These are phyloP conservation scores for Terfezia boudieri DNA, from an alignment of 495 filamentous ascomycete species.

Conservation along the genomic window DNA sequence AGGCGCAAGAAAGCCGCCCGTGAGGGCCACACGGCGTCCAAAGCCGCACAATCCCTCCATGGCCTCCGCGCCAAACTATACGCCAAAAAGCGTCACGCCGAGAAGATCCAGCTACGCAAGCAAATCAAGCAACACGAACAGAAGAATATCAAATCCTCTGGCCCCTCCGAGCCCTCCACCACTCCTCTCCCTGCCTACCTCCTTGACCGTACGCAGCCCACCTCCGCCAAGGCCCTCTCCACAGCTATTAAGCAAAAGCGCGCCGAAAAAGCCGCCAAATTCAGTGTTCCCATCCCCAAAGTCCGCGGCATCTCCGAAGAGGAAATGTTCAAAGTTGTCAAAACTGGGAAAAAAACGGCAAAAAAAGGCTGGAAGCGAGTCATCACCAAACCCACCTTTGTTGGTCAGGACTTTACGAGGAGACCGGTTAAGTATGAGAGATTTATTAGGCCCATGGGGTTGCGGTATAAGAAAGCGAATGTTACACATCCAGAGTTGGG, in stretches of 20 bases:
- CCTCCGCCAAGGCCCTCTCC: slow-evolving; percentile 70
- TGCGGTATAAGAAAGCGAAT: slow-evolving; percentile 86
- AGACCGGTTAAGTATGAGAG: slow-evolving; percentile 87
- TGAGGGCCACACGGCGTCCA: slow-evolving; percentile 61
- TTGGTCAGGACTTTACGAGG: slow-evolving; percentile 78
- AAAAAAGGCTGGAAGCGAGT: slow-evolving; percentile 80
- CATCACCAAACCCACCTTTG: slow-evolving; percentile 81
- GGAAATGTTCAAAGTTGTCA: slow-evolving; percentile 97
- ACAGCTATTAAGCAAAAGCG: slow-evolving; percentile 76
- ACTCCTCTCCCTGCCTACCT: slow-evolving; percentile 69
- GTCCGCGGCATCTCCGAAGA: slow-evolving; percentile 84
- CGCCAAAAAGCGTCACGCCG: slow-evolving; percentile 75
- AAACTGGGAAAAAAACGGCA: slow-evolving; percentile 48
- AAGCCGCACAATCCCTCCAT: slow-evolving; percentile 76
- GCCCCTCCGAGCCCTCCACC: slow-evolving; percentile 44
- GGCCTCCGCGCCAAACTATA: slow-evolving; percentile 87
- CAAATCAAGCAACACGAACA: slow-evolving; percentile 83
- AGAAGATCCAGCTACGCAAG: slow-evolving; percentile 99
- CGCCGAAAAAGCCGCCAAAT: slow-evolving; percentile 85
- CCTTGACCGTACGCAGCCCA: slow-evolving; percentile 67
- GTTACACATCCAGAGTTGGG: slow-evolving; percentile 71
- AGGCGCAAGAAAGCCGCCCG: slow-evolving; percentile 68
- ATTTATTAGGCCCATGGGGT: slow-evolving; percentile 59
- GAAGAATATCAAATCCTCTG: slow-evolving; percentile 80
- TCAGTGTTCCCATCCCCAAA: slow-evolving; percentile 80